Evolutionary conservation across 495 filamentous ascomycete genomes (phyloP).

Genomic region (Aeminium ludgeri): DNA sequence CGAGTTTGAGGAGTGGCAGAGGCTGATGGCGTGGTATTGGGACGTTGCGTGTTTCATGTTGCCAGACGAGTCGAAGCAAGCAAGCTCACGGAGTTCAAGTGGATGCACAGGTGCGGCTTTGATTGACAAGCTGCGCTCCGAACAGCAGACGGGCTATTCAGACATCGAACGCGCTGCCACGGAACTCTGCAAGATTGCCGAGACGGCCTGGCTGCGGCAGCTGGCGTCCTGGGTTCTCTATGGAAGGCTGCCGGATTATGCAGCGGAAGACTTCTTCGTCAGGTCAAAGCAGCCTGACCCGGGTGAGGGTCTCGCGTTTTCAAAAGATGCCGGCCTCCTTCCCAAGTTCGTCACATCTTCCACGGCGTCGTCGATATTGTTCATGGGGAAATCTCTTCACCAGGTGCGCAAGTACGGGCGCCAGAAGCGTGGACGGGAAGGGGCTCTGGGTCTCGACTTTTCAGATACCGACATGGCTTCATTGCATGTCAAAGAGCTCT

Average conservation of each 20-base stretch:
- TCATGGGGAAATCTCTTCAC: slow-evolving; percentile 77
- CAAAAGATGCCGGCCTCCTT: slow-evolving; percentile 28
- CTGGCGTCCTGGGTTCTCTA: slow-evolving; percentile 79
- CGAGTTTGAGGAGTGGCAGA: slow-evolving; percentile 70
- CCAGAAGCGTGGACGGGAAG: neutral
- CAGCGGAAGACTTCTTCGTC: slow-evolving; percentile 68
- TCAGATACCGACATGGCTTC: slow-evolving; percentile 37
- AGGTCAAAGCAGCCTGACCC: slow-evolving; percentile 27
- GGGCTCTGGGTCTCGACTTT: neutral
- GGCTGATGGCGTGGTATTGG: slow-evolving; percentile 76
- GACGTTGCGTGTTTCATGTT: slow-evolving; percentile 49
- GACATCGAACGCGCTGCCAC: slow-evolving; percentile 63
- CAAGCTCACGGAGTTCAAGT: too few relatives aligned
- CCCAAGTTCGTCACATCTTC: slow-evolving; percentile 61
- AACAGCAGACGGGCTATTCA: slow-evolving; percentile 72
- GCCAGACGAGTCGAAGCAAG: slow-evolving; percentile 7
- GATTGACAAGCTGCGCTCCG: slow-evolving; percentile 56
- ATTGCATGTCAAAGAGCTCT: slow-evolving; percentile 56
- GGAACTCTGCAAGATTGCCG: slow-evolving; percentile 56
- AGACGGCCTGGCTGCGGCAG: slow-evolving; percentile 82
- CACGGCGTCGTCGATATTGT: slow-evolving; percentile 69
- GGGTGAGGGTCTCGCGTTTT: neutral
- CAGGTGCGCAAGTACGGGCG: slow-evolving; percentile 36
- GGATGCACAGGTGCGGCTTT: slow-evolving; percentile 45
- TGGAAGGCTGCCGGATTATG: slow-evolving; percentile 59